Conservation (phyloP, 352 stramenopile species). For the Nothophytophthora sp. region DNA sequence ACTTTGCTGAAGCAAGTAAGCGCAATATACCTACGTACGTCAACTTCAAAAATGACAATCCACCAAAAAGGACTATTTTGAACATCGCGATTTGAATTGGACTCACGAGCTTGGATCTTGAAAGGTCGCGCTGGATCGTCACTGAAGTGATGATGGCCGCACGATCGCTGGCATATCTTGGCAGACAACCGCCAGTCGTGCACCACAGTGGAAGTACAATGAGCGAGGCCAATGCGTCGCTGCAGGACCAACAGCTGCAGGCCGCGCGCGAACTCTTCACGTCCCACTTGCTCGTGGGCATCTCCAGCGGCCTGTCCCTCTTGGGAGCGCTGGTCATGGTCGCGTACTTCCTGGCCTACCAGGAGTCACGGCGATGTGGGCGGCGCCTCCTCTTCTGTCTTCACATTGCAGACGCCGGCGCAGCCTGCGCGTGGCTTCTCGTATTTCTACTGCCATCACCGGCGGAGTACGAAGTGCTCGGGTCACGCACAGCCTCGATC, state of each 20-base stretch:
- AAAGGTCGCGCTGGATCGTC: slow-evolving; percentile 13
- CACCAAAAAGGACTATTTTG: not conserved
- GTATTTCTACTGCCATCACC: slow-evolving; percentile 35
- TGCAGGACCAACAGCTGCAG: slow-evolving; percentile 11
- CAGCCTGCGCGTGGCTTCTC: slow-evolving; percentile 56
- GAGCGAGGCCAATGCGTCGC: slow-evolving; percentile 4
- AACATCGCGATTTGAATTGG: not conserved
- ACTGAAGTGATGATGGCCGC: slow-evolving; percentile 9
- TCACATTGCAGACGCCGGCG: slow-evolving; percentile 52
- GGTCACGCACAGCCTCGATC: slow-evolving; percentile 8
- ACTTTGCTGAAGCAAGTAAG: too few relatives aligned
- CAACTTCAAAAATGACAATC: too few relatives aligned
- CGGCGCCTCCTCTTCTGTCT: slow-evolving; percentile 66
- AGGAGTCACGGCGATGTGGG: slow-evolving; percentile 67
- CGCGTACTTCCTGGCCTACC: slow-evolving; percentile 54
- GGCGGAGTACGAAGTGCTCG: not conserved
- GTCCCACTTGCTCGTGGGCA: slow-evolving; percentile 40
- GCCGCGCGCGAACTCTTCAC: slow-evolving; percentile 31
- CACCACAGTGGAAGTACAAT: slow-evolving; percentile 1
- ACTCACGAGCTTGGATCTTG: not conserved
- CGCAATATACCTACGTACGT: not conserved
- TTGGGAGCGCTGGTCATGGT: slow-evolving; percentile 49
- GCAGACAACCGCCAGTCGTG: not conserved
- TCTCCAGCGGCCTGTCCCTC: slow-evolving; percentile 48
- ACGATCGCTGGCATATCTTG: slow-evolving; percentile 3